A percentile compares a stretch with the other conserved stretches of the same genome.
These are phyloP conservation scores for Blastobotrys aristatus DNA, from an alignment of 1,139 yeast genomes.

Conservation along the genomic window DNA sequence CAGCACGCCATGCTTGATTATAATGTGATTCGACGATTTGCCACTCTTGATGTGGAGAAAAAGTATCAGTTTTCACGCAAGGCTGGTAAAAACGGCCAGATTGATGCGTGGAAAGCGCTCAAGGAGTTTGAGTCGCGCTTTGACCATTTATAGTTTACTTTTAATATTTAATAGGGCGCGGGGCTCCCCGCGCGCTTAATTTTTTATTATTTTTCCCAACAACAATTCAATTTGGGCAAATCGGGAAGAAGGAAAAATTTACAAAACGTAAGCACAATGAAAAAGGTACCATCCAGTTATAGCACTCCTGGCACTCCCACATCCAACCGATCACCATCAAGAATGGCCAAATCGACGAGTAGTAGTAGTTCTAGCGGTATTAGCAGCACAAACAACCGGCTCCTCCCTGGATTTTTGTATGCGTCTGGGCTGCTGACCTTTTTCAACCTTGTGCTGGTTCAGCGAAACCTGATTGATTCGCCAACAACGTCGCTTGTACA, in stretches of 20 bases:
- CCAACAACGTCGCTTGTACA: slow-evolving; percentile 26
- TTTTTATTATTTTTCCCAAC: neutral
- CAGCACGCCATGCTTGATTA: slow-evolving; percentile 27
- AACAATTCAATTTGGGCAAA: no score
- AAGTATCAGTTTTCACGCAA: slow-evolving; percentile 30
- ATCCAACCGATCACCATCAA: neutral
- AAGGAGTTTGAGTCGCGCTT: slow-evolving; percentile 20
- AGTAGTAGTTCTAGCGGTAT: neutral
- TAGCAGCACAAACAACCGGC: neutral
- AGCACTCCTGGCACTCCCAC: neutral
- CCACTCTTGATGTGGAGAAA: slow-evolving; percentile 24
- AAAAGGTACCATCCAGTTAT: slow-evolving; percentile 3
- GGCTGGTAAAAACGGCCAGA: slow-evolving; percentile 33
- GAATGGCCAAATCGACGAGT: neutral
- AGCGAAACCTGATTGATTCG: slow-evolving; percentile 16
- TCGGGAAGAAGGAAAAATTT: no score
- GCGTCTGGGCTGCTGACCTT: slow-evolving; percentile 2
- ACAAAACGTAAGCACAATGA: neutral
- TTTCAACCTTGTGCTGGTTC: slow-evolving; percentile 6
- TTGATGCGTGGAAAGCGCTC: slow-evolving; percentile 26
- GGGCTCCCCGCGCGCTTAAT: neutral
- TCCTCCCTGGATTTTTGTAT: slow-evolving; percentile 3
- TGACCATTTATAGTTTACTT: slow-evolving; percentile 20
- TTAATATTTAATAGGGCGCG: neutral
- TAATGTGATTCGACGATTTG: slow-evolving; percentile 25